A percentile compares a stretch with the other conserved stretches of the same genome.
These are phyloP conservation scores for Flaveria linearis DNA, from an alignment of 129 eudicot genomes.

Conservation along the genomic window DNA sequence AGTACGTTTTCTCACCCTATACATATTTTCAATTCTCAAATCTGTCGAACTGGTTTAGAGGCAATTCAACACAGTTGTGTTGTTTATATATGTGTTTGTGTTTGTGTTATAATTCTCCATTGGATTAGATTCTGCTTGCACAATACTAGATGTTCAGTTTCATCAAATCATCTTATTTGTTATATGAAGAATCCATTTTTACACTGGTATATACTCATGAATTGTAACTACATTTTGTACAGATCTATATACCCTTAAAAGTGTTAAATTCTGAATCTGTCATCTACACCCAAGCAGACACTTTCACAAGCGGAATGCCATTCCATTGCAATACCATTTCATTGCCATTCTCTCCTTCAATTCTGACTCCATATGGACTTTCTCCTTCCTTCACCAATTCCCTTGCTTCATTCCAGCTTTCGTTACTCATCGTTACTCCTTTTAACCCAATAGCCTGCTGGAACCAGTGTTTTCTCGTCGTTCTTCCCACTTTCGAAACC, in stretches of 20 bases:
- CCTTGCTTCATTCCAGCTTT: constrained; percentile 50
- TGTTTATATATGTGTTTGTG: background rate
- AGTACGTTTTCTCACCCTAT: constrained; percentile 18
- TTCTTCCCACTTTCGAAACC: constrained; percentile 60
- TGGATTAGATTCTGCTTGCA: too few species aligned
- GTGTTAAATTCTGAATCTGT: background rate
- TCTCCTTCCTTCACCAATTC: constrained; percentile 56
- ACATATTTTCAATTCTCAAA: background rate
- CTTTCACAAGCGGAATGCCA: constrained; percentile 55
- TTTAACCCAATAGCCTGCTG: constrained; percentile 20
- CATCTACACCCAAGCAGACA: constrained; percentile 55
- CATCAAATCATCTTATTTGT: background rate
- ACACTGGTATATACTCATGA: background rate
- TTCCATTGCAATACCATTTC: constrained; percentile 69
- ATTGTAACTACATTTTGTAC: constrained; percentile 28
- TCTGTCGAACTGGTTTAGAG: too few species aligned
- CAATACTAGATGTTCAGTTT: background rate
- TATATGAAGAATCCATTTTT: constrained; percentile 3
- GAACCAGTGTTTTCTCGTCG: background rate
- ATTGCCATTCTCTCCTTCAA: constrained; percentile 43
- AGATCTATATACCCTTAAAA: constrained; percentile 10
- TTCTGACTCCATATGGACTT: constrained; percentile 46
- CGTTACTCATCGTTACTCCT: constrained; percentile 42
- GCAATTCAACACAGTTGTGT: background rate
- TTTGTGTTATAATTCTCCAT: too few species aligned